Conservation (phyloP, 257 asterid species). For the Solanum bulbocastanum region DNA sequence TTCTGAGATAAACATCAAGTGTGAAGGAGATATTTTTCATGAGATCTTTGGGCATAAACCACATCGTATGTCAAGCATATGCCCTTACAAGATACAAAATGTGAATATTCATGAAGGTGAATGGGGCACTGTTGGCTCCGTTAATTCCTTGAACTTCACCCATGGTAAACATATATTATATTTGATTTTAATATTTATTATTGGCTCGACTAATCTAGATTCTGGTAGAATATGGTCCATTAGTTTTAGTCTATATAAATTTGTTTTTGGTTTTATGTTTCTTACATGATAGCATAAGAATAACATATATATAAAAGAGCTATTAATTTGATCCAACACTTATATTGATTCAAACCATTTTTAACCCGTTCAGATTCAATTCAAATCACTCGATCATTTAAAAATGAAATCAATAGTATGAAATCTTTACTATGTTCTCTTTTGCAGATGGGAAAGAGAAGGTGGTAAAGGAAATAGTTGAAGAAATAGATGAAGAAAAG, state of each 20-base stretch:
- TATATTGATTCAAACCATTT: too few relatives aligned
- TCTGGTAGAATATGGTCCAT: too few relatives aligned
- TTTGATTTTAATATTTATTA: not conserved
- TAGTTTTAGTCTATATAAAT: too few relatives aligned
- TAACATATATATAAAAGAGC: too few relatives aligned
- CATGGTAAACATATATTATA: not conserved
- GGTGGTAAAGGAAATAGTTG: not conserved
- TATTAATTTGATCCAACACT: too few relatives aligned
- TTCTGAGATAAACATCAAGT: not conserved
- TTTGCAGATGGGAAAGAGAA: not conserved
- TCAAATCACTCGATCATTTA: too few relatives aligned
- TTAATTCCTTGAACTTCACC: not conserved
- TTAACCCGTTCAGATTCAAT: too few relatives aligned
- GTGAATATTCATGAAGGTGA: conserved; percentile 1
- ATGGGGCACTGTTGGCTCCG: not conserved
- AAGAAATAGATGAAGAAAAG: conserved; percentile 7
- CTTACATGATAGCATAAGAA: too few relatives aligned
- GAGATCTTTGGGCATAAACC: not conserved
- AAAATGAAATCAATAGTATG: too few relatives aligned
- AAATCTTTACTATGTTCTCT: too few relatives aligned
- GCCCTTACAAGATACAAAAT: not conserved
- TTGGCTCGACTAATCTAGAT: too few relatives aligned
- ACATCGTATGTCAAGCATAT: not conserved
- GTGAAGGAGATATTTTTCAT: not conserved
- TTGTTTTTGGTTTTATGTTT: too few relatives aligned